phyloP scores from a whole-genome alignment of 176 grass and related monocot genomes.

The Eragrostis curvula region DNA sequence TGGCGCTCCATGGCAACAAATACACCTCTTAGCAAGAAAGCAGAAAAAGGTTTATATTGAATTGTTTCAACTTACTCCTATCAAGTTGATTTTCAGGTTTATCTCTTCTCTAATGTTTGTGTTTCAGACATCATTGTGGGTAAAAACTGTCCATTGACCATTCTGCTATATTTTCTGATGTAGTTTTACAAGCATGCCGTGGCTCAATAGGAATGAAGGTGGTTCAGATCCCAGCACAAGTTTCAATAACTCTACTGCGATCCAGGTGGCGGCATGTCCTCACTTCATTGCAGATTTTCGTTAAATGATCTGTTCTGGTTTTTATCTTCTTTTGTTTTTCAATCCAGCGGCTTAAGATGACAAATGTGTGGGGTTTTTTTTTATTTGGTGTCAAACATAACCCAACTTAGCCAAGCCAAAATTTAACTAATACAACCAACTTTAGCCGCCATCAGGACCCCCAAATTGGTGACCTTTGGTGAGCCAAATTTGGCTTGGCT shows the following conservation, averaged over 20 bases:
- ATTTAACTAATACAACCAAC: not conserved
- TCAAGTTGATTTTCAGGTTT: slow-evolving; percentile 93
- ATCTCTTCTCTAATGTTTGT: slow-evolving; percentile 39
- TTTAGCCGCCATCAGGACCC: not conserved
- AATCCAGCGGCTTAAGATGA: not conserved
- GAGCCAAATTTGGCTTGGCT: not conserved
- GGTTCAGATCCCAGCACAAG: slow-evolving; percentile 60
- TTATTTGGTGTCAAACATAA: not conserved
- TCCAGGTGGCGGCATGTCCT: slow-evolving; percentile 63
- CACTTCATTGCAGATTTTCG: not conserved
- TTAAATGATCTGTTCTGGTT: slow-evolving; percentile 1
- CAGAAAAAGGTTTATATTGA: slow-evolving; percentile 94
- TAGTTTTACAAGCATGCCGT: slow-evolving; percentile 95
- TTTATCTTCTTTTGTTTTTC: slow-evolving; percentile 20
- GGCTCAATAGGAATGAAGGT: slow-evolving; percentile 81
- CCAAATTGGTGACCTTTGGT: too few relatives aligned
- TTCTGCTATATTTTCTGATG: slow-evolving; percentile 46
- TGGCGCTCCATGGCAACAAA: slow-evolving; percentile 95
- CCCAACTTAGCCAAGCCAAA: not conserved
- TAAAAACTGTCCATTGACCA: slow-evolving; percentile 23
- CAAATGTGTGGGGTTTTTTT: slow-evolving; percentile 7
- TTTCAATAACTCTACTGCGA: slow-evolving; percentile 66
- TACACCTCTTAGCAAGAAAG: slow-evolving; percentile 90
- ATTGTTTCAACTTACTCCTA: slow-evolving; percentile 77
- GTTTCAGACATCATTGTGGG: slow-evolving; percentile 29